A percentile compares a stretch with the other conserved stretches of the same genome.
Conservation (phyloP, 2,329 filamentous ascomycete genomes). For the Colletotrichum gloeosporioides region DNA sequence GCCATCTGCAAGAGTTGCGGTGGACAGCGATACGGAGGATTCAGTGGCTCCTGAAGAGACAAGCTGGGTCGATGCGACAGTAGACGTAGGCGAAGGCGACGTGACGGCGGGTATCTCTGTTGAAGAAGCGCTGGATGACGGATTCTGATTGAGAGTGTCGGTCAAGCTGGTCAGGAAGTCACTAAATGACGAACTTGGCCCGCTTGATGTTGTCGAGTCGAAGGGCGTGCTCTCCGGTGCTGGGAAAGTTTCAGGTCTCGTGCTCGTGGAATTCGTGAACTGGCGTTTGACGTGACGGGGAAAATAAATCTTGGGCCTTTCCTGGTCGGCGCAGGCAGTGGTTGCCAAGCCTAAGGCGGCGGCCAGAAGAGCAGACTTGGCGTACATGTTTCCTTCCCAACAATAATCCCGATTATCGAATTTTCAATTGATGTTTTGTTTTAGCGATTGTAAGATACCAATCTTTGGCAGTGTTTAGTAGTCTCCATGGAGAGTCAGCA, state of each 20-base stretch:
- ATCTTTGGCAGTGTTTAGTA: background rate
- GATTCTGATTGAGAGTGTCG: slow-evolving; percentile 20
- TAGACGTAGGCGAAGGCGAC: background rate
- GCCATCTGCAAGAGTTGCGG: slow-evolving; percentile 18
- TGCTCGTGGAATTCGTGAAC: slow-evolving; percentile 48
- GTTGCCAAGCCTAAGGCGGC: slow-evolving; percentile 55
- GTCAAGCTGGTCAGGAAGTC: slow-evolving; percentile 20
- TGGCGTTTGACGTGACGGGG: slow-evolving; percentile 61
- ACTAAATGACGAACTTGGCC: background rate
- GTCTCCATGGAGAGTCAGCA: slow-evolving; percentile 5
- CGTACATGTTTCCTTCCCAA: slow-evolving; percentile 50
- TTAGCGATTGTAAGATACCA: slow-evolving; percentile 20
- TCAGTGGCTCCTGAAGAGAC: background rate
- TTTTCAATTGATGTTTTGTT: background rate
- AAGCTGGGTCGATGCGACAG: background rate
- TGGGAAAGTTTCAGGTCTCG: slow-evolving; percentile 31
- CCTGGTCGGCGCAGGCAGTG: slow-evolving; percentile 48
- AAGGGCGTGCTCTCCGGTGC: slow-evolving; percentile 28
- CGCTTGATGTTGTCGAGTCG: background rate
- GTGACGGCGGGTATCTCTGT: background rate
- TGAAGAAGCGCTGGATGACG: slow-evolving; percentile 2
- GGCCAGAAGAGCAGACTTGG: slow-evolving; percentile 50
- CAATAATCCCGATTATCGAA: background rate
- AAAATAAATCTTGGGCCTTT: slow-evolving; percentile 60
- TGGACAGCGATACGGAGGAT: slow-evolving; percentile 17